Conservation (phyloP, 352 stramenopile species). For the Phytopythium kandeliae region DNA sequence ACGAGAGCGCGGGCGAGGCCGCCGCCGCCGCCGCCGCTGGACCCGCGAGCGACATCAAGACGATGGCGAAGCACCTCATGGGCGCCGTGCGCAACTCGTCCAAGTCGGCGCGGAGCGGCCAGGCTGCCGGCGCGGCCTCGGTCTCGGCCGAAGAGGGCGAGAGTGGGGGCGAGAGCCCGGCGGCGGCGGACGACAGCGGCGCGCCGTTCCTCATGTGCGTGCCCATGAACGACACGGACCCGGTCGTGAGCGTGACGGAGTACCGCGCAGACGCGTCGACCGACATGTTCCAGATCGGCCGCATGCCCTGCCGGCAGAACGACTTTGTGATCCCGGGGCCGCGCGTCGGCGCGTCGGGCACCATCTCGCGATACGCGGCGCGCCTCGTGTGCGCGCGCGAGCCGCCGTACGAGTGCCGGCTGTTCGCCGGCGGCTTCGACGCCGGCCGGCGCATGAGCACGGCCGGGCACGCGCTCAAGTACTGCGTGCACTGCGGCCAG, state of each 20-base stretch:
- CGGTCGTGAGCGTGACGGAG: constrained; percentile 53
- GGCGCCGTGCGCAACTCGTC: constrained; percentile 21
- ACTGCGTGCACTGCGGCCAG: constrained; percentile 32
- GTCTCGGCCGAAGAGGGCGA: too few relatives aligned
- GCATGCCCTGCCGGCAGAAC: constrained; percentile 69
- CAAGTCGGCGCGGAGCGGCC: constrained; percentile 1
- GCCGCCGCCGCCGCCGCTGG: not conserved
- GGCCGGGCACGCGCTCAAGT: constrained; percentile 60
- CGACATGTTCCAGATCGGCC: constrained; percentile 82
- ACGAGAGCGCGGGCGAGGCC: not conserved
- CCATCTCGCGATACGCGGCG: constrained; percentile 67
- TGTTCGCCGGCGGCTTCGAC: constrained; percentile 74
- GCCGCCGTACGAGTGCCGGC: constrained; percentile 53
- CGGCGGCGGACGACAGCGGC: not conserved
- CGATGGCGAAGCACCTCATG: constrained; percentile 49
- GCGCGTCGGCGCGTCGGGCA: constrained; percentile 64
- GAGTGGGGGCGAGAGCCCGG: not conserved
- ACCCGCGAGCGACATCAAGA: constrained; percentile 34
- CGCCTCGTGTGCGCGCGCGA: constrained; percentile 57
- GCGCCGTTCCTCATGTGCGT: constrained; percentile 53
- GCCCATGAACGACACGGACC: constrained; percentile 62
- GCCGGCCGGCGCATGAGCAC: constrained; percentile 41
- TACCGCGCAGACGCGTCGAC: constrained; percentile 33
- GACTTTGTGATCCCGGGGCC: constrained; percentile 75
- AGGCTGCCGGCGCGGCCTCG: too few relatives aligned